Conservation (phyloP, 441 rosid species). For the Raphanus hybrid region DNA sequence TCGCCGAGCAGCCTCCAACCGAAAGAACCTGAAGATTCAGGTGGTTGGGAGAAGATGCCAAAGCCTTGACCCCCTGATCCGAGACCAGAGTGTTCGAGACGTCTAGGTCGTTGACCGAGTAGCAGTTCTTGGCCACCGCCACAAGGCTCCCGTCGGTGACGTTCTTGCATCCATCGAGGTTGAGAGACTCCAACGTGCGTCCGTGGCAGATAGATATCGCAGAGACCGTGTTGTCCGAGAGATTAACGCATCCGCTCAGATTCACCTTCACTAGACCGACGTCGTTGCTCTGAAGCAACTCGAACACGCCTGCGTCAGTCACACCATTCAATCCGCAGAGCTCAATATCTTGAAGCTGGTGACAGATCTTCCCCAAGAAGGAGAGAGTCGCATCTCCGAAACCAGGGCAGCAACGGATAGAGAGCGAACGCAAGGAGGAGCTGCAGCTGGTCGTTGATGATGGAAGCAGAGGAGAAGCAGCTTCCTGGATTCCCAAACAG, state of each 20-base stretch:
- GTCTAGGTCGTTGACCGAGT: constrained; percentile 80
- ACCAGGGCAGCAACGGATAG: constrained; percentile 81
- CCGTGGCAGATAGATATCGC: constrained; percentile 72
- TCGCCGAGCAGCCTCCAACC: not conserved
- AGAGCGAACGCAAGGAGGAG: constrained; percentile 68
- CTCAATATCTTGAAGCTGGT: constrained; percentile 67
- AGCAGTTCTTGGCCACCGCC: constrained; percentile 70
- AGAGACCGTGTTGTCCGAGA: constrained; percentile 71
- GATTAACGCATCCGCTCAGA: constrained; percentile 71
- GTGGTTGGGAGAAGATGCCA: constrained; percentile 67
- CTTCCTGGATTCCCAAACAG: constrained; percentile 75
- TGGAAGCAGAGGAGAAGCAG: constrained; percentile 28
- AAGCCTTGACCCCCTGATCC: constrained; percentile 66
- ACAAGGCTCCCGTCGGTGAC: constrained; percentile 74
- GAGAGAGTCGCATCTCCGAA: constrained; percentile 79
- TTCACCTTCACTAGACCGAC: constrained; percentile 79
- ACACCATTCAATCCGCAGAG: constrained; percentile 70
- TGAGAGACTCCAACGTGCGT: constrained; percentile 71
- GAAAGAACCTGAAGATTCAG: constrained; percentile 86
- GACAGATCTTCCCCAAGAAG: constrained; percentile 62
- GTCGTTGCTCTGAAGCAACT: constrained; percentile 68
- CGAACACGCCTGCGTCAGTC: constrained; percentile 78
- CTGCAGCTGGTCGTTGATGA: constrained; percentile 48
- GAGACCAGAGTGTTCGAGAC: constrained; percentile 72
- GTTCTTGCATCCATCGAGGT: constrained; percentile 87